Conservation (phyloP, 495 filamentous ascomycete species). For the Umbilicaria muhlenbergii region DNA sequence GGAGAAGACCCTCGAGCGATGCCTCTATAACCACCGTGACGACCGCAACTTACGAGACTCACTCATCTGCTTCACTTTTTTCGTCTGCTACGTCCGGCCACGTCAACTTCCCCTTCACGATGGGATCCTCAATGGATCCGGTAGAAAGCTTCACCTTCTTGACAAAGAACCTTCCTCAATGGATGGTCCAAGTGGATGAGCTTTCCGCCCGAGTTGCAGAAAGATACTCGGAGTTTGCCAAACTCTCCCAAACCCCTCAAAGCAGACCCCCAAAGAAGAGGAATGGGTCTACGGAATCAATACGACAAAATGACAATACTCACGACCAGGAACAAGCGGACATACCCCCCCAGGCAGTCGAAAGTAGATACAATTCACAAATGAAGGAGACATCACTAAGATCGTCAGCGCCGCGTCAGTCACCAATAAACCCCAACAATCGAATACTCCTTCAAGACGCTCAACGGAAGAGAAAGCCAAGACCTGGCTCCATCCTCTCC, state of each 20-base stretch:
- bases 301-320: slow-evolving; percentile 33
- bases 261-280: slow-evolving; percentile 32
- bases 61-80: too few relatives aligned
- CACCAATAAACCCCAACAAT: slow-evolving; percentile 13
- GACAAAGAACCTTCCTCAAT: slow-evolving; percentile 44
- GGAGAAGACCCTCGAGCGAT: too few relatives aligned
- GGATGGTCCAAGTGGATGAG: slow-evolving; percentile 52
- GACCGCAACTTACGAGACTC: too few relatives aligned
- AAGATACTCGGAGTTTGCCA: slow-evolving; percentile 52
- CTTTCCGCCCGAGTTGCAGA: slow-evolving; percentile 50
- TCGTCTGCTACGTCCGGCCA: too few relatives aligned
- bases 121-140: slow-evolving; percentile 38
- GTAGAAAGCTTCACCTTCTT: slow-evolving; percentile 43
- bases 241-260: slow-evolving; percentile 23
- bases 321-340: slow-evolving; percentile 17
- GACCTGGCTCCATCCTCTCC: slow-evolving; percentile 16
- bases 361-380: slow-evolving; percentile 3
- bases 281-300: slow-evolving; percentile 48
- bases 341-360: background rate
- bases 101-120: background rate
- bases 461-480: slow-evolving; percentile 8
- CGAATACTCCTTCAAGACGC: too few relatives aligned
- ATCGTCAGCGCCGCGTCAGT: slow-evolving; percentile 16
- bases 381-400: slow-evolving; percentile 9
- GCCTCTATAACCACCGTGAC: too few relatives aligned